phyloP scores from a whole-genome alignment of 78 protist genomes.

The Thecamonas trahens region DNA sequence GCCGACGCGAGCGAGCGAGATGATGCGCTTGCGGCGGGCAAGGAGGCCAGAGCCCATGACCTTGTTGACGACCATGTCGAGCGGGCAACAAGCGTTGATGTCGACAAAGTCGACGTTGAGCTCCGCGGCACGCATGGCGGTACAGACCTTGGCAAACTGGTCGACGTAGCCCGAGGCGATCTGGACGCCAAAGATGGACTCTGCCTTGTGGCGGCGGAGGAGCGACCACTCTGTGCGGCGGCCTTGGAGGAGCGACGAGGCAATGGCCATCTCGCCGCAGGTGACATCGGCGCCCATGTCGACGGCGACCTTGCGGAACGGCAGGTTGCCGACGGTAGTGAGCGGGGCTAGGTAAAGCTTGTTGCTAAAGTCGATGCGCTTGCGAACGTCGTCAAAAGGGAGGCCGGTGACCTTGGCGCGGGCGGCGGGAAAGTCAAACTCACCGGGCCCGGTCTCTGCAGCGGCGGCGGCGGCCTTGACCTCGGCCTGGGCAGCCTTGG shows the following conservation, averaged over 20 bases:
- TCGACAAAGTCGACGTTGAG: constrained; percentile 73
- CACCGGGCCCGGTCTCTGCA: too few species aligned
- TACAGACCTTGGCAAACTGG: neutral
- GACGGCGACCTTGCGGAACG: constrained; percentile 89
- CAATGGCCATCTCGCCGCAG: constrained; percentile 87
- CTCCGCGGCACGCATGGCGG: neutral
- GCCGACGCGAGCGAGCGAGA: neutral
- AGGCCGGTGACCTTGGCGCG: too few species aligned
- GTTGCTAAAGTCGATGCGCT: constrained; percentile 59
- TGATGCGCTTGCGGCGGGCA: neutral
- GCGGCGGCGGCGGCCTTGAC: too few species aligned
- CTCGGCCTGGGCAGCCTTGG: too few species aligned
- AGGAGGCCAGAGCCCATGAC: too few species aligned
- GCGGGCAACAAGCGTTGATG: constrained; percentile 91
- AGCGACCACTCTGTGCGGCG: constrained; percentile 64
- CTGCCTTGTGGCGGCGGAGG: constrained; percentile 64
- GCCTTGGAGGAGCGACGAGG: constrained; percentile 39
- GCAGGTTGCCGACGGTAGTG: constrained; percentile 97
- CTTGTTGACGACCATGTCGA: constrained; percentile 67
- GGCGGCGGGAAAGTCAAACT: too few species aligned
- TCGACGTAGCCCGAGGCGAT: too few species aligned
- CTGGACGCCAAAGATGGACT: constrained; percentile 90
- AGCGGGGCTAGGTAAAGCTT: constrained; percentile 92
- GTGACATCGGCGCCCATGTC: constrained; percentile 72
- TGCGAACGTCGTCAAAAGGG: too few species aligned